Evolutionary conservation across 345 rosid species (phyloP).

Genomic region (Diplotaxis tenuifolia): DNA sequence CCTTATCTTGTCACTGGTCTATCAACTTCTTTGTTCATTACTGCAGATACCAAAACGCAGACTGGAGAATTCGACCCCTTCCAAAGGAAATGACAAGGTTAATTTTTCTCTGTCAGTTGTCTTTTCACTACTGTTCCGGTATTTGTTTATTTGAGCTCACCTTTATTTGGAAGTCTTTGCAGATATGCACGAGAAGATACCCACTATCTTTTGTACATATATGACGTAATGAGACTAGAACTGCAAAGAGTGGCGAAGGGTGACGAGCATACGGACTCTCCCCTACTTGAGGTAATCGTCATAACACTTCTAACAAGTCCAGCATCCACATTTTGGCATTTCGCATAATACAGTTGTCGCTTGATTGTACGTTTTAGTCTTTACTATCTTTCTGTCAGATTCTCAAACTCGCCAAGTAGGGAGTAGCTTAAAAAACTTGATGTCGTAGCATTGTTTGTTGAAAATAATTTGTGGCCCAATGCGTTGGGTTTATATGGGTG

Average conservation of each 20-base stretch:
- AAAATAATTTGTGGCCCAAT: constrained; percentile 2
- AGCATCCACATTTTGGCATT: neutral
- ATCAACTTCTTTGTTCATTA: constrained; percentile 18
- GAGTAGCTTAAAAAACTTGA: constrained; percentile 9
- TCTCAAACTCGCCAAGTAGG: neutral
- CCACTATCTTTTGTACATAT: constrained; percentile 79
- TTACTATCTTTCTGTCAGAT: constrained; percentile 4
- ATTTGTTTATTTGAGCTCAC: constrained; percentile 14
- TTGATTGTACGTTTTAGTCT: neutral
- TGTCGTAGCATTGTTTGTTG: constrained; percentile 16
- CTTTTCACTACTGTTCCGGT: constrained; percentile 9
- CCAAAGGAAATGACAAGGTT: constrained; percentile 88
- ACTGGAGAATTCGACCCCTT: constrained; percentile 98
- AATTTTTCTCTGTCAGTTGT: constrained; percentile 7
- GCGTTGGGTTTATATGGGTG: constrained; percentile 2
- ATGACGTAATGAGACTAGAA: constrained; percentile 63
- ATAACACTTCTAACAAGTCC: constrained; percentile 12
- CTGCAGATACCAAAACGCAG: constrained; percentile 92
- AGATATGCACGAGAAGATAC: constrained; percentile 99
- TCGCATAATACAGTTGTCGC: neutral
- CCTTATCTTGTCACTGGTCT: constrained; percentile 1
- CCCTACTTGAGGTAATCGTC: constrained; percentile 64
- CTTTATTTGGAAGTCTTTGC: constrained; percentile 26
- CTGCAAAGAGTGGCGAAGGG: constrained; percentile 48
- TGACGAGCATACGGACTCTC: constrained; percentile 49